Conservation (phyloP, 2,329 filamentous ascomycete species). For the Arachnopeziza araneosa region DNA sequence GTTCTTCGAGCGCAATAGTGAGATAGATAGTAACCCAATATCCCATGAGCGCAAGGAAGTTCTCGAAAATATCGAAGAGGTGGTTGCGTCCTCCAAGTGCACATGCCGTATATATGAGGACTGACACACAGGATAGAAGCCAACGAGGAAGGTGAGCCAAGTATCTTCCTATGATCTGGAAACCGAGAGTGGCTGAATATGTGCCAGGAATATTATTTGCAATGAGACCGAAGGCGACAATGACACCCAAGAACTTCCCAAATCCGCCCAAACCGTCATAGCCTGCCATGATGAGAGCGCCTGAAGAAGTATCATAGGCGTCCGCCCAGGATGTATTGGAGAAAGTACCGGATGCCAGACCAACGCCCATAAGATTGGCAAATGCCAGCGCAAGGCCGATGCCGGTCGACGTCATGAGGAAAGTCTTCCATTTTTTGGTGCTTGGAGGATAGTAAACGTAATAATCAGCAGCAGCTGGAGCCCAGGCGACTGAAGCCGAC, state of each 20-base stretch:
- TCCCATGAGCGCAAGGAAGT: constrained; percentile 51
- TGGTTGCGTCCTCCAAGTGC: constrained; percentile 37
- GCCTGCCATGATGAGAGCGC: constrained; percentile 20
- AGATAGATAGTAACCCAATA: constrained; percentile 54
- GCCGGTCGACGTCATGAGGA: constrained; percentile 12
- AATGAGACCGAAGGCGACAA: constrained; percentile 58
- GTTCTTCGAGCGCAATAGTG: constrained; percentile 53
- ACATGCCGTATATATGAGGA: constrained; percentile 56
- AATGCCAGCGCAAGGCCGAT: constrained; percentile 8
- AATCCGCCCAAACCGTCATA: constrained; percentile 54
- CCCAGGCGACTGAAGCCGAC: constrained; percentile 11
- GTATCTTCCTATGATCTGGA: constrained; percentile 56
- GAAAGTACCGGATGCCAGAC: constrained; percentile 12
- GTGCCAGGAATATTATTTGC: constrained; percentile 59
- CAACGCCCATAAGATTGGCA: constrained; percentile 10
- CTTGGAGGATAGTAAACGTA: constrained; percentile 18
- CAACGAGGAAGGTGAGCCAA: constrained; percentile 52
- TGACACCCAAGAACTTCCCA: constrained; percentile 58
- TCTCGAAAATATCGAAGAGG: constrained; percentile 32
- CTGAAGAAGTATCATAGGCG: constrained; percentile 11
- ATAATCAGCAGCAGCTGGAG: constrained; percentile 15
- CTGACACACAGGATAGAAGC: constrained; percentile 55
- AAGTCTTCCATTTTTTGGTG: constrained; percentile 25
- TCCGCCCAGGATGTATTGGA: constrained; percentile 11
- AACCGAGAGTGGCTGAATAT: constrained; percentile 58